Evolutionary conservation across 2,329 filamentous ascomycete genomes (phyloP).

Genomic region (Tricladium varicosporioides): DNA sequence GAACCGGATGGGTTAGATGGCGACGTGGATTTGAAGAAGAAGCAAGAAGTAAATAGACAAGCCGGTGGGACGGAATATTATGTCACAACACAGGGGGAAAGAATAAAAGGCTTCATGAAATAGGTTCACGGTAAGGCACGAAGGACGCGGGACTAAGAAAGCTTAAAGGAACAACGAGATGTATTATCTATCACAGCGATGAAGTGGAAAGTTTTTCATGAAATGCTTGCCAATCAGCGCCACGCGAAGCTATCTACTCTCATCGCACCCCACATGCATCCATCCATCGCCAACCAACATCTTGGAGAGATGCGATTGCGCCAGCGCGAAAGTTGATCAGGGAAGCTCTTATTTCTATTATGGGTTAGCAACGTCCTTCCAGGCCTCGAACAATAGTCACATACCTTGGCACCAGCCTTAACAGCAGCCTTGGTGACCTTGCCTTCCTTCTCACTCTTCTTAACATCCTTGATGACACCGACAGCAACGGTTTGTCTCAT

Average conservation of each 20-base stretch:
- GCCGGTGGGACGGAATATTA: too few relatives aligned
- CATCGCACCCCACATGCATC: slow-evolving; percentile 5
- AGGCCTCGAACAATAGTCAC: slow-evolving; percentile 13
- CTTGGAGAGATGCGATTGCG: neutral
- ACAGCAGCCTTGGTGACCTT: slow-evolving; percentile 40
- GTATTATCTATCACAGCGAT: neutral
- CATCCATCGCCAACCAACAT: slow-evolving; percentile 7
- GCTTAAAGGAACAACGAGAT: neutral
- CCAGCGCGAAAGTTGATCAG: slow-evolving; percentile 2
- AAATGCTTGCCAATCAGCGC: neutral
- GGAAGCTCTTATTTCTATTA: neutral
- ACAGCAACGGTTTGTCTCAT: slow-evolving; percentile 68
- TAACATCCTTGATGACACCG: slow-evolving; percentile 88
- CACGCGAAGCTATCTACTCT: slow-evolving; percentile 14
- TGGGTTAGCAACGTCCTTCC: neutral
- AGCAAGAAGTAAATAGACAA: too few relatives aligned
- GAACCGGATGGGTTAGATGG: too few relatives aligned
- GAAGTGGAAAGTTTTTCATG: neutral
- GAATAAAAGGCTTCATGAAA: too few relatives aligned
- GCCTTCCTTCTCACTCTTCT: slow-evolving; percentile 44
- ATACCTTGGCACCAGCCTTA: slow-evolving; percentile 41
- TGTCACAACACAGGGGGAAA: too few relatives aligned
- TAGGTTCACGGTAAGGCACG: too few relatives aligned
- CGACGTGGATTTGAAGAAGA: too few relatives aligned
- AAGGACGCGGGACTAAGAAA: neutral